Base-by-base conservation (phyloP, 225 moss, liverwort and hornwort species). In the Physcomitrium patens region DNA sequence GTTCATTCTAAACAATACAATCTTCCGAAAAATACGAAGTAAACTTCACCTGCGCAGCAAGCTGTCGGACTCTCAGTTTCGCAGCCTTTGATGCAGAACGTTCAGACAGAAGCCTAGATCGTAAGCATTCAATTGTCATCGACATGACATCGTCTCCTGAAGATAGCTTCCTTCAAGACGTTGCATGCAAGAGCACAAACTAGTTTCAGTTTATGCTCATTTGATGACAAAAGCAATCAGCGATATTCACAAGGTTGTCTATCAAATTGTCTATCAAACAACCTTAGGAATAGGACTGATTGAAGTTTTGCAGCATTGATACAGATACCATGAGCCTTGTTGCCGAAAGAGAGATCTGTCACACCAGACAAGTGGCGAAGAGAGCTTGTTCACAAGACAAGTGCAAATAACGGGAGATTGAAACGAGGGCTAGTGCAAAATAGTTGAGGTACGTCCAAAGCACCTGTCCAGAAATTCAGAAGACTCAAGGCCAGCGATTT, bases 61-160 rank as follows among this genome's bases (percentile, higher is more conserved):
- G 84, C 71, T 84, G 77, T 63, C 75, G 79, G 59, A 81, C 81
- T 69, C 73, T 57, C 47, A 74, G 54, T 79, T 87, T 87, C 26
- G 87, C 87, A 68, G 64, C 67, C 71, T 82, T 87, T 12, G 84
- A 84, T 51, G 87, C 76, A 79, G 79, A 78, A 58, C 87, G 87
- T 48, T 87, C 87, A 68, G 71, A 84, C 63, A 84, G 54, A 64
- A 87, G 74, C 70, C 87, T 82, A 28, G 77, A 81, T 75, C 84
- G 74, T 62, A 84, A 71, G 63, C 74, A 84, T 26, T 87, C 87
- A 68, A 87, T 77, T 7, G 87, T 84, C 87, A 84, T 84, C 28
- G 81, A 79, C 84, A 84, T 81, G 56, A 84, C 84, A 63, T 84
- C 81, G 11, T 84, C 87, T 37, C 81, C 84, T 63, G 81, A 49